These are phyloP conservation scores for Arthroderma sp. DNA, from an alignment of 2,329 filamentous ascomycete species.

Conservation along the genomic window DNA sequence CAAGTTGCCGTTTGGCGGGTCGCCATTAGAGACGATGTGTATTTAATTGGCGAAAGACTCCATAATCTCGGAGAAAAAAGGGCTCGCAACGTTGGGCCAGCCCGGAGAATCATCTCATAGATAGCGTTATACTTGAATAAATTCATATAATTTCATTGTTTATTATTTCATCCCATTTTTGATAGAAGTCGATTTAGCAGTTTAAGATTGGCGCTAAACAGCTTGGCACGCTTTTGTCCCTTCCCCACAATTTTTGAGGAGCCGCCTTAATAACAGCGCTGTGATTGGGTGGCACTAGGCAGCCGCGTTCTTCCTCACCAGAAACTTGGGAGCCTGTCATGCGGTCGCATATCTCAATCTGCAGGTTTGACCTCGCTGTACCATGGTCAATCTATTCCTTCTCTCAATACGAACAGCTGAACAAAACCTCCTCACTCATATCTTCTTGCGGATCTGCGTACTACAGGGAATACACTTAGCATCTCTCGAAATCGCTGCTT, in stretches of 20 bases:
- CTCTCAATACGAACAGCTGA: too few relatives aligned
- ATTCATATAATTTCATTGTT: too few relatives aligned
- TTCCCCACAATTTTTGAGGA: not conserved
- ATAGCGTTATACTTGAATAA: too few relatives aligned
- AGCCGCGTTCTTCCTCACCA: constrained; percentile 1
- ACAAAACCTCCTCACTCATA: too few relatives aligned
- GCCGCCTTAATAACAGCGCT: not conserved
- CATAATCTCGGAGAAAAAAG: constrained; percentile 74
- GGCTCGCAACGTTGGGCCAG: constrained; percentile 25
- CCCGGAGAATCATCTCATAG: constrained; percentile 24
- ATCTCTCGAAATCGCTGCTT: not conserved
- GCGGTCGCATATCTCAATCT: not conserved
- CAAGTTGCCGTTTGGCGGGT: constrained; percentile 64
- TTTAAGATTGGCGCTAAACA: too few relatives aligned
- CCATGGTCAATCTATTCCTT: not conserved
- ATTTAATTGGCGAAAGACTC: constrained; percentile 82
- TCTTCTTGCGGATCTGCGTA: too few relatives aligned
- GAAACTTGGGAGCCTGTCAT: too few relatives aligned
- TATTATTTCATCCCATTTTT: too few relatives aligned
- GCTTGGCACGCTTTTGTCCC: not conserved
- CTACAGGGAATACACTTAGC: not conserved
- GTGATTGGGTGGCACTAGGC: constrained; percentile 2
- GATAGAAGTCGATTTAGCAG: too few relatives aligned
- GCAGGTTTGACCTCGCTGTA: not conserved
- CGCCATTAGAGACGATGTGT: constrained; percentile 83